A percentile compares a stretch with the other conserved stretches of the same genome.
phyloP scores from a whole-genome alignment of 1,284 basidiomycete genomes.

The Tranzscheliella williamsii region DNA sequence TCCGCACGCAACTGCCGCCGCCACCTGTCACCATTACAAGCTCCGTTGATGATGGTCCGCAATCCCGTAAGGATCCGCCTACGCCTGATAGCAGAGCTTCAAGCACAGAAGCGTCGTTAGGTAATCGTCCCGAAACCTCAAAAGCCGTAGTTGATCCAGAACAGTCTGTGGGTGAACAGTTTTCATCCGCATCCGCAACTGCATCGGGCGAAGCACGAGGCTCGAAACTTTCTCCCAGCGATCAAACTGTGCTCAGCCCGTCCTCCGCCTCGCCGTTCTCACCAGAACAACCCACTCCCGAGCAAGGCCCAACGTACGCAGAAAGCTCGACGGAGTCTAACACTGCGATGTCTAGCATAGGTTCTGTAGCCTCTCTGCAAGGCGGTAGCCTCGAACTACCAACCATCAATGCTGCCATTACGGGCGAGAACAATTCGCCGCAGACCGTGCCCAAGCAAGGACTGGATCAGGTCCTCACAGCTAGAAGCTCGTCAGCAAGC shows the following conservation, averaged over 20 bases:
- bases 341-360: conserved; percentile 28
- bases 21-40: background rate
- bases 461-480: conserved; percentile 15
- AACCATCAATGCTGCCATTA: conserved; percentile 35
- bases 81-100: background rate
- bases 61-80: too few relatives aligned
- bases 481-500: conserved; percentile 21
- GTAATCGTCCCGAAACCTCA: background rate
- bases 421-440: conserved; percentile 23
- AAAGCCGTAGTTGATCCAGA: background rate
- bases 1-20: background rate
- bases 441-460: conserved; percentile 10
- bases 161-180: background rate
- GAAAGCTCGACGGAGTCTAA: conserved; percentile 43
- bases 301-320: conserved; percentile 16
- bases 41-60: background rate
- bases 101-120: background rate
- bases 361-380: conserved; percentile 24
- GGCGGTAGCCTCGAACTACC: conserved; percentile 33
- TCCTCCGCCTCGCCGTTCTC: conserved; percentile 10
- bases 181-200: background rate
- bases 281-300: background rate
- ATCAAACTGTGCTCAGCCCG: background rate
- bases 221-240: background rate
- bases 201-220: background rate